Evolutionary conservation across 257 asterid genomes (phyloP).

Genomic region (Solanum stenotomum): DNA sequence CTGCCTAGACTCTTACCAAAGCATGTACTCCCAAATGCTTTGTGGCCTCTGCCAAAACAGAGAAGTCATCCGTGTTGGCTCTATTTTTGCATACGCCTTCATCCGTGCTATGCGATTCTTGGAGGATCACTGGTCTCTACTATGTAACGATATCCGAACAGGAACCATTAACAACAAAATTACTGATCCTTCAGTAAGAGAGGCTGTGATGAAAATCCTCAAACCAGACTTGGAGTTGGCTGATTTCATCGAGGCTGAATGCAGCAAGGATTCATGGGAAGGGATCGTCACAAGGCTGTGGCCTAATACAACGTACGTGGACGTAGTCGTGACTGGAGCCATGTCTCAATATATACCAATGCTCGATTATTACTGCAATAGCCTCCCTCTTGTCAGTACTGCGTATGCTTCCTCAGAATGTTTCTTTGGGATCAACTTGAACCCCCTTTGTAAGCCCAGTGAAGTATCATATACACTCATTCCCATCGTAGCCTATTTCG

Average conservation of each 20-base stretch:
- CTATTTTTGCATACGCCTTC: not conserved
- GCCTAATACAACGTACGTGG: not conserved
- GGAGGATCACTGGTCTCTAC: not conserved
- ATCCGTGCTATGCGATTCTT: not conserved
- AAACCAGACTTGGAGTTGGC: not conserved
- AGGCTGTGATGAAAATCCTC: not conserved
- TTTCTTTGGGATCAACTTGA: not conserved
- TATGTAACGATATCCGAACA: not conserved
- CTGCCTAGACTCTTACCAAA: not conserved
- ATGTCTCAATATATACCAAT: not conserved
- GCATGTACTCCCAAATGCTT: not conserved
- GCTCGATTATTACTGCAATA: not conserved
- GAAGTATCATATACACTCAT: not conserved
- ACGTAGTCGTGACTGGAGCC: not conserved
- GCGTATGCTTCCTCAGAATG: not conserved
- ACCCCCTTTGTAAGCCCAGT: not conserved
- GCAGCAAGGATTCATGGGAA: not conserved
- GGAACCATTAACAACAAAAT: not conserved
- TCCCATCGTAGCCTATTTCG: not conserved
- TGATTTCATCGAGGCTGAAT: not conserved
- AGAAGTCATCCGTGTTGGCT: not conserved
- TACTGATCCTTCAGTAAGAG: not conserved
- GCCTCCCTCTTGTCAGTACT: not conserved
- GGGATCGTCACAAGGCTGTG: not conserved
- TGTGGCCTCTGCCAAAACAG: not conserved